Evolutionary conservation across 768 basidiomycete genomes (phyloP), one percentile per base, ranked within the genome.

Genomic region (Rhodotorula graminis): DNA sequence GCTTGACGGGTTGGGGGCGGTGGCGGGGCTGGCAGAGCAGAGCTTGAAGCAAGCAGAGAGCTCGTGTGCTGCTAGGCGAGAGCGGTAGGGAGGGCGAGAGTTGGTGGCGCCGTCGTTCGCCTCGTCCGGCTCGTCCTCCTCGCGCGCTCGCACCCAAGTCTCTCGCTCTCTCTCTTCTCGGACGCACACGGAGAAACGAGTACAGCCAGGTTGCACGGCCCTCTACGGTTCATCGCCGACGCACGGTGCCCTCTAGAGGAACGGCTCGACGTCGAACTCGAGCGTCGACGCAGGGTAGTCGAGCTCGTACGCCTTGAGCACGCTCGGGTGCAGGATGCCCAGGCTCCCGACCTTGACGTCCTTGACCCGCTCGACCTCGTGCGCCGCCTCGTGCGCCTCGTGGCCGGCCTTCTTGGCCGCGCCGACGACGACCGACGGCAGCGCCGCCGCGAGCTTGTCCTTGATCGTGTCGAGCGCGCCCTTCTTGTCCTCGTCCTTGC

Each of bases 221-320:
- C 53, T 29, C 27, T 55, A 27, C 53, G 14, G 11, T 2, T 27
- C 50, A n/a, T 25, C 53, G 14, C 23, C n/a, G 47, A 0, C 16
- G 16, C 16, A 25, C n/a, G 0, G 21, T 5, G 0, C 33, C 53
- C 23, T 53, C 81, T 89, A 90, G 83, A 90, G 88, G 85, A 99
- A 92, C n/a, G 91, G 91, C 81, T 97, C 94, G 58, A 97, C 84
- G 44, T 89, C 89, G 81, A 99, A 93, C 84, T 99, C 95, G 67
- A 99, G 83, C 14, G 89, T 89, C 47, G 94, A 97, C 82, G 94
- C 97, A 29, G 95, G 95, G 83, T 91, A 94, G 55, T 86, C 86
- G 73, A 98, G 89, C 81, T 98, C 94, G 81, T 95, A 99, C 79
- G 92, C 93, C 77, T 88, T 87, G 68, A 99, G 83, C 9, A 98